These are phyloP conservation scores for Chaetomiaceae sp. DNA, from an alignment of 2,329 filamentous ascomycete species.

Conservation along the genomic window DNA sequence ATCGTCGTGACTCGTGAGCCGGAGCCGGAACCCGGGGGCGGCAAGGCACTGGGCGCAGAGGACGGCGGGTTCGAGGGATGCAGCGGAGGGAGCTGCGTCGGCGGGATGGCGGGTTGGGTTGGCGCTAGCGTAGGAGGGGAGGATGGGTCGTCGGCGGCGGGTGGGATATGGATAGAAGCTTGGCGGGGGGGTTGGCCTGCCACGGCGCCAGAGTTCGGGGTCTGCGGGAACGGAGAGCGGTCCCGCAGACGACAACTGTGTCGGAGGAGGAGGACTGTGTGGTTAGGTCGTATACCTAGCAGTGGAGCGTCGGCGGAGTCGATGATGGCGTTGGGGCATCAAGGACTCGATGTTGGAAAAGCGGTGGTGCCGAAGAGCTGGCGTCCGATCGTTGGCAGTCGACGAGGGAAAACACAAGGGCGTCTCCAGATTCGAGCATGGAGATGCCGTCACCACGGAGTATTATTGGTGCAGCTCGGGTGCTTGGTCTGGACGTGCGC, in stretches of 20 bases:
- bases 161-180: slow-evolving; percentile 48
- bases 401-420: not conserved
- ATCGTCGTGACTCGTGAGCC: slow-evolving; percentile 22
- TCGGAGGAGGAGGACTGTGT: not conserved
- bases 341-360: not conserved
- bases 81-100: slow-evolving; percentile 17
- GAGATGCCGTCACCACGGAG: slow-evolving; percentile 16
- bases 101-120: slow-evolving; percentile 39
- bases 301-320: not conserved
- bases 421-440: slow-evolving; percentile 1
- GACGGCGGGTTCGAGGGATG: slow-evolving; percentile 19
- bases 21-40: slow-evolving; percentile 17
- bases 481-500: slow-evolving; percentile 2
- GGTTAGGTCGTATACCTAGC: not conserved
- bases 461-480: not conserved
- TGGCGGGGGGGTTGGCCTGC: slow-evolving; percentile 57
- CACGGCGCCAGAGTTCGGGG: slow-evolving; percentile 56
- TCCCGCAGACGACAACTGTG: slow-evolving; percentile 19
- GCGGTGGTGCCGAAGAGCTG: no score
- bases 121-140: slow-evolving; percentile 48
- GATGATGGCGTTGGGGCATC: not conserved
- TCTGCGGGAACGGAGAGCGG: slow-evolving; percentile 32
- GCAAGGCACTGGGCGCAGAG: slow-evolving; percentile 8
- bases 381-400: slow-evolving; percentile 6
- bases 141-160: slow-evolving; percentile 62